Percentiles rank a stretch among this genome's conserved stretches.
Conservation (phyloP, 331 rosid genomes). For the Quercus phellos region DNA sequence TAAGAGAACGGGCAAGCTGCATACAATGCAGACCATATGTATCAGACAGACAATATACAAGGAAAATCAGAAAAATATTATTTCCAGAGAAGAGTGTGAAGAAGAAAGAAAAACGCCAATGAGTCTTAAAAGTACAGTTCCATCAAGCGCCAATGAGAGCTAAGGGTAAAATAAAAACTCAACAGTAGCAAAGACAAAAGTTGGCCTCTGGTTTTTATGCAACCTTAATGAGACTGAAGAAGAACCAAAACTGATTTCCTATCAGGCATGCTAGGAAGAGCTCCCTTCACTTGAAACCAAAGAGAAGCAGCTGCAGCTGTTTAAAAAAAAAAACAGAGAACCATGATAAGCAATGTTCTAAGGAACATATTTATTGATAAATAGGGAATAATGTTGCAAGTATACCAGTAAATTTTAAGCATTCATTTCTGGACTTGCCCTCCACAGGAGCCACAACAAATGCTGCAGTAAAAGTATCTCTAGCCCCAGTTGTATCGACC, state of each 20-base stretch:
- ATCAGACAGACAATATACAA: too few species aligned
- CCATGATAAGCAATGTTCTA: neutral
- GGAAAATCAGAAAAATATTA: too few species aligned
- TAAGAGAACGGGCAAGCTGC: too few species aligned
- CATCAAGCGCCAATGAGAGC: neutral
- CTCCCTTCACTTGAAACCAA: constrained; percentile 92
- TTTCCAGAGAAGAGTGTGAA: too few species aligned
- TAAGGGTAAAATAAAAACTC: neutral
- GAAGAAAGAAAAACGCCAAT: too few species aligned
- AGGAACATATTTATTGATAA: neutral
- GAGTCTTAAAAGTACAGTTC: too few species aligned
- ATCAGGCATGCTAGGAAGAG: constrained; percentile 93
- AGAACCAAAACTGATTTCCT: constrained; percentile 65
- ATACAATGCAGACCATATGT: too few species aligned
- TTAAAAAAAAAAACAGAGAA: neutral
- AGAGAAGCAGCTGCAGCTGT: constrained; percentile 96
- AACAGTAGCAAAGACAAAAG: neutral
- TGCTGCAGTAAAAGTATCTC: constrained; percentile 86
- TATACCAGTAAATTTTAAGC: constrained; percentile 75
- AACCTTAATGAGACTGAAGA: constrained; percentile 44
- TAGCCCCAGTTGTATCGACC: constrained; percentile 95
- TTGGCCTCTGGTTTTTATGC: neutral
- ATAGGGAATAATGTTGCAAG: neutral
- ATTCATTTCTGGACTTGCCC: constrained; percentile 65
- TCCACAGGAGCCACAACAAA: constrained; percentile 84